Evolutionary conservation across 106 monocot genomes (phyloP).

Genomic region (Gastrodia elata): DNA sequence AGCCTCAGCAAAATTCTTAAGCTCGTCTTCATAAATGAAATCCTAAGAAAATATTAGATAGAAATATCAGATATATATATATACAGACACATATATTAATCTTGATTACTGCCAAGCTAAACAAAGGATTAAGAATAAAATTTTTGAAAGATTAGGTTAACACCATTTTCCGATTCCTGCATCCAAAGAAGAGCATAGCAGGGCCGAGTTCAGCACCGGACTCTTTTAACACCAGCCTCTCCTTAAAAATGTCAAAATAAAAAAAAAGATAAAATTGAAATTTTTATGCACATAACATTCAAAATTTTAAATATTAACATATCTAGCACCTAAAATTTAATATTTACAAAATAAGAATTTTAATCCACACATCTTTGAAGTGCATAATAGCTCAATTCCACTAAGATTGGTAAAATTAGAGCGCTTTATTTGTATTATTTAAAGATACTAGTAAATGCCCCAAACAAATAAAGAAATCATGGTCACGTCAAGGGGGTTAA

Average conservation of each 20-base stretch:
- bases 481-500: neutral
- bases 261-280: no score
- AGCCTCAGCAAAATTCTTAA: slow-evolving; percentile 36
- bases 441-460: no score
- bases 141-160: neutral
- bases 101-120: neutral
- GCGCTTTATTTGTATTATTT: no score
- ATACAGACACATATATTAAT: neutral
- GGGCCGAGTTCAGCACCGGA: slow-evolving; percentile 27
- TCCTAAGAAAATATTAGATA: slow-evolving; percentile 41
- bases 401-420: no score
- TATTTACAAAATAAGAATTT: no score
- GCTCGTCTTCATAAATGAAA: slow-evolving; percentile 73
- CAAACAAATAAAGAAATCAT: neutral
- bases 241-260: slow-evolving; percentile 23
- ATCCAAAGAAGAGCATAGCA: slow-evolving; percentile 50
- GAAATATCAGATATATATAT: no score
- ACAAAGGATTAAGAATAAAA: neutral
- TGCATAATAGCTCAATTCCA: no score
- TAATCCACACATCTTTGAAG: no score
- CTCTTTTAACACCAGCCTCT: slow-evolving; percentile 35
- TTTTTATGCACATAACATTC: no score
- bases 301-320: no score
- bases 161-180: slow-evolving; percentile 45
- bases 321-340: no score